Evolutionary conservation across 164 flowering plant genomes (phyloP).

Genomic region (Magnolia officinalis): DNA sequence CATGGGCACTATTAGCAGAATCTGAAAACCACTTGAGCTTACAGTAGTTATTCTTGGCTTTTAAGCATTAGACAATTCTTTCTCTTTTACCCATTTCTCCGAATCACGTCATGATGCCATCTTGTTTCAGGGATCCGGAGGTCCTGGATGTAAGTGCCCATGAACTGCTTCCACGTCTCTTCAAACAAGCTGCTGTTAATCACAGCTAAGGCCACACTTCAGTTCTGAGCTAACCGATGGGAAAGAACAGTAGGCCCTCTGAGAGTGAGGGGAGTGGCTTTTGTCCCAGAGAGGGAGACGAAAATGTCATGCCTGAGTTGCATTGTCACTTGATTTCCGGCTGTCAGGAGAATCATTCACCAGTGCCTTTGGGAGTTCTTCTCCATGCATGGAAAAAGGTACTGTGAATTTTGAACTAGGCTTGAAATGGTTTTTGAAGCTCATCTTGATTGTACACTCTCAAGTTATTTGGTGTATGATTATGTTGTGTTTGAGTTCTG

Average conservation of each 20-base stretch:
- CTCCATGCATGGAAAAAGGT: not conserved
- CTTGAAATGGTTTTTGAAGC: not conserved
- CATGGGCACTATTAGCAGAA: no score
- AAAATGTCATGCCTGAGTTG: not conserved
- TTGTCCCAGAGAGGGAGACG: not conserved
- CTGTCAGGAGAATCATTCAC: not conserved
- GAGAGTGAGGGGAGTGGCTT: not conserved
- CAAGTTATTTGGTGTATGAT: not conserved
- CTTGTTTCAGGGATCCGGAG: constrained; percentile 69
- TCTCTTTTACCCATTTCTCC: not conserved
- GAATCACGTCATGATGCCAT: not conserved
- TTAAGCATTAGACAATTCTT: not conserved
- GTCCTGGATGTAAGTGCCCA: constrained; percentile 58
- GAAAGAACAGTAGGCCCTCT: not conserved
- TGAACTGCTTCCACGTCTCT: constrained; percentile 76
- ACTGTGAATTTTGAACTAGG: not conserved
- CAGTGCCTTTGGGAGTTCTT: not conserved
- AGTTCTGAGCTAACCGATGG: not conserved
- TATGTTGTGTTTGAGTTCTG: not conserved
- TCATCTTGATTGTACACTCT: not conserved
- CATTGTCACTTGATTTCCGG: not conserved
- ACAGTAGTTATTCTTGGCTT: not conserved
- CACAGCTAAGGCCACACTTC: constrained; percentile 6
- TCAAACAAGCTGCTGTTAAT: constrained; percentile 34
- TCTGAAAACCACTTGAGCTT: no score